phyloP scores from a whole-genome alignment of 208 protist species.

The Hexamita inflata region DNA sequence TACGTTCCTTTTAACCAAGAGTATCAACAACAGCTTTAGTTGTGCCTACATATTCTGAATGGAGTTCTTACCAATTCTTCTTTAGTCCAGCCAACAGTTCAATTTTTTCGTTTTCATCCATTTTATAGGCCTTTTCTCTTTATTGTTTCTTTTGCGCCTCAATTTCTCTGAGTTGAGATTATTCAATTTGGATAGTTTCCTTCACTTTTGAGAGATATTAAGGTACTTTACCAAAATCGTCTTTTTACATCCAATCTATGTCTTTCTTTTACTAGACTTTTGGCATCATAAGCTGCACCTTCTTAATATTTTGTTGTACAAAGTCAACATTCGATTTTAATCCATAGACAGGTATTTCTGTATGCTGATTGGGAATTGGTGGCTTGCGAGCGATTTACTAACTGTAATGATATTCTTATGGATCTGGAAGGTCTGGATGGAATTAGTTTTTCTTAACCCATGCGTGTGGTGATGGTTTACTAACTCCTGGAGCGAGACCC shows the following conservation, averaged over 20 bases:
- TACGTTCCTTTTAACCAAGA: constrained; percentile 13
- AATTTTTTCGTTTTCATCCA: neutral
- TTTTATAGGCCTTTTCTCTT: neutral
- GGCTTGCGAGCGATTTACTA: no score
- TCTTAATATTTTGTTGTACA: neutral
- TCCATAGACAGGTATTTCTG: constrained; percentile 15
- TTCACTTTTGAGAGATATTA: neutral
- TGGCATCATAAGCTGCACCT: neutral
- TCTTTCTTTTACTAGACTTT: neutral
- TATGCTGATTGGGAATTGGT: no score
- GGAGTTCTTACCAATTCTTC: constrained; percentile 6
- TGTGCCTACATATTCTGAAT: neutral
- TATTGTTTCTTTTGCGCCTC: neutral
- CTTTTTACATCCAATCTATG: neutral
- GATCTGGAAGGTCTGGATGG: no score
- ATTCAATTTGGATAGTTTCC: neutral
- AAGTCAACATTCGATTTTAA: constrained; percentile 17
- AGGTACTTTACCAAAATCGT: constrained; percentile 5
- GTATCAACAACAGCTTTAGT: constrained; percentile 9
- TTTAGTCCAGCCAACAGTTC: neutral
- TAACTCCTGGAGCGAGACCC: no score
- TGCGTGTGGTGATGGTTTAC: no score
- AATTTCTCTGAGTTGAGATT: neutral
- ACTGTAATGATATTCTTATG: no score
- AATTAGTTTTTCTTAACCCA: no score